Percentiles rank a stretch among this genome's conserved stretches.
phyloP scores from a whole-genome alignment of 106 monocot genomes.

The Xerophyta viscosa region DNA sequence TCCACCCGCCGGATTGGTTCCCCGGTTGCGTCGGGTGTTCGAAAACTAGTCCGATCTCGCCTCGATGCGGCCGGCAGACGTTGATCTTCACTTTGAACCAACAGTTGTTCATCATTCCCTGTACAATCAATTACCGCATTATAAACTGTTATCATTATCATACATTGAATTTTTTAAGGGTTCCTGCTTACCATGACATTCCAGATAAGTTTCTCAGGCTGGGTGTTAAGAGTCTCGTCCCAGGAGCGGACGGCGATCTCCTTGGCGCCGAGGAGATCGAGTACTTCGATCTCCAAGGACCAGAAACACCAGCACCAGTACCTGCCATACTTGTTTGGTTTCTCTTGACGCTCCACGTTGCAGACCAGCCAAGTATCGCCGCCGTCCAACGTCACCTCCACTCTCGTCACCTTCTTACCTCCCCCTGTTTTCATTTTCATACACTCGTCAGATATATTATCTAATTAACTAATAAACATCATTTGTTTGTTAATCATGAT shows the following conservation, averaged over 20 bases:
- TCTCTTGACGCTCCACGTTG: conserved; percentile 62
- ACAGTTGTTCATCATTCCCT: conserved; percentile 99
- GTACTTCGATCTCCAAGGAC: conserved; percentile 59
- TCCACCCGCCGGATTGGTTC: conserved; percentile 84
- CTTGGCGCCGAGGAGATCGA: conserved; percentile 59
- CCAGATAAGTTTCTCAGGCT: conserved; percentile 94
- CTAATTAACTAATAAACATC: too few species aligned
- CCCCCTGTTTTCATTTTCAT: conserved; percentile 37
- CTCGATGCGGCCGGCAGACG: conserved; percentile 43
- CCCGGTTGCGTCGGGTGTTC: conserved; percentile 93
- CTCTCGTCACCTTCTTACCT: conserved; percentile 90
- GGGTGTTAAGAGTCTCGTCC: conserved; percentile 92
- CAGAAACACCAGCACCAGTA: conserved; percentile 99
- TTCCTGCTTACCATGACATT: conserved; percentile 61
- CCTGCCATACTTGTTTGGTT: conserved; percentile 87
- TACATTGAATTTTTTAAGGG: too few species aligned
- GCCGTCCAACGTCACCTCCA: conserved; percentile 89
- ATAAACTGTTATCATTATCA: too few species aligned
- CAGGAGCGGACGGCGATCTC: conserved; percentile 87
- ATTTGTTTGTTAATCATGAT: too few species aligned
- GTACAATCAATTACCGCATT: too few species aligned
- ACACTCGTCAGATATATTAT: too few species aligned
- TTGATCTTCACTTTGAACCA: conserved; percentile 78
- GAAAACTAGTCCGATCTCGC: conserved; percentile 69
- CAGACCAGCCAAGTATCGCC: conserved; percentile 76